Conservation (phyloP, 345 rosid species). For the Arabis hirsuta region DNA sequence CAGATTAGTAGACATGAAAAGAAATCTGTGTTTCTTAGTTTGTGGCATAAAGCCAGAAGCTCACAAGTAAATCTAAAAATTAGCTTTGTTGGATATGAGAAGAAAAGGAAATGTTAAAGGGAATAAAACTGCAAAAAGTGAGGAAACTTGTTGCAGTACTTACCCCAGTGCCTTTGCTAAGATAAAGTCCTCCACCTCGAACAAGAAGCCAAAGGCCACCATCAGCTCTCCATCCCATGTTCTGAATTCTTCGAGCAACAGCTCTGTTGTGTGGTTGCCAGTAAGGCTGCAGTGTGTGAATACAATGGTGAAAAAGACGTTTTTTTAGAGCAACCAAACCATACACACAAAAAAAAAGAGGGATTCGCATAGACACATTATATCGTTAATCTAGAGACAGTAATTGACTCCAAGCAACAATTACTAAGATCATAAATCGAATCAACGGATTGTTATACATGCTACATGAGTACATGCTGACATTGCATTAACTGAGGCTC, state of each 20-base stretch:
- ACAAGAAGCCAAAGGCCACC: conserved; percentile 99
- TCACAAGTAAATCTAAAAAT: background rate
- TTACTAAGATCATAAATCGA: no score
- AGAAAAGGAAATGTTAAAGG: background rate
- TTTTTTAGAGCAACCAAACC: conserved; percentile 20
- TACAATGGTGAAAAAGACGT: conserved; percentile 10
- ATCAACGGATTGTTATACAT: no score
- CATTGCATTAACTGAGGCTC: conserved; percentile 20
- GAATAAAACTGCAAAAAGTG: background rate
- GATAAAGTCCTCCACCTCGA: conserved; percentile 97
- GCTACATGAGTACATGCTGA: background rate
- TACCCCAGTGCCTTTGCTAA: conserved; percentile 96
- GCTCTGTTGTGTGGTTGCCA: conserved; percentile 99
- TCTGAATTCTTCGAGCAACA: conserved; percentile 92
- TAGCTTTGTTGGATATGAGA: background rate
- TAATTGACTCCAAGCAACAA: no score
- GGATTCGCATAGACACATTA: no score
- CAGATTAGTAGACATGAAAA: background rate
- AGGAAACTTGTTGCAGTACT: conserved; percentile 35
- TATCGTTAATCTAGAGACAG: no score
- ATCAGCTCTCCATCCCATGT: conserved; percentile 99
- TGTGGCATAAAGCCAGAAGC: background rate
- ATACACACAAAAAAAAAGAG: no score
- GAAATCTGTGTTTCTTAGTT: background rate
- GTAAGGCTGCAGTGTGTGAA: conserved; percentile 58